Conservation (phyloP, 176 grass and related monocot genomes). For the Miscanthus lutarioriparius region DNA sequence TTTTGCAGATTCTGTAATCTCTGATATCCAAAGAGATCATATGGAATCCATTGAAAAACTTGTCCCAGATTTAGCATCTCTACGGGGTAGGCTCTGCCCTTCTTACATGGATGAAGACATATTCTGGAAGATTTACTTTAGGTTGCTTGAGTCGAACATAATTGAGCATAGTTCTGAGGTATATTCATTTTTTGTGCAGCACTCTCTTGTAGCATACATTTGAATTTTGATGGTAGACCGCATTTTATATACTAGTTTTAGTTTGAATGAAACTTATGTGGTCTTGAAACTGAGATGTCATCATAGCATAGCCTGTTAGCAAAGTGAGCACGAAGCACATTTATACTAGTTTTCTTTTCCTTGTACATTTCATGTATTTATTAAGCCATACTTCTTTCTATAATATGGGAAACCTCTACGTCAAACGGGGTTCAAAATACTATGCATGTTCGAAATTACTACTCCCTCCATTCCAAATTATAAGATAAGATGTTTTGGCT, state of each 20-base stretch:
- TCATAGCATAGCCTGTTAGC: background rate
- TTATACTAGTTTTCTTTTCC: background rate
- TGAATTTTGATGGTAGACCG: background rate
- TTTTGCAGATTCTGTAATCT: conserved; percentile 77
- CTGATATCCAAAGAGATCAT: conserved; percentile 66
- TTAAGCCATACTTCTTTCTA: background rate
- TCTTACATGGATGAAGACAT: conserved; percentile 61
- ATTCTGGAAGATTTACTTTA: conserved; percentile 96
- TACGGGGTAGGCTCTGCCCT: conserved; percentile 69
- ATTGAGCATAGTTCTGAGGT: conserved; percentile 76
- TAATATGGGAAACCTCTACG: background rate
- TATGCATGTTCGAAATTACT: background rate
- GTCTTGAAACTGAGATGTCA: background rate
- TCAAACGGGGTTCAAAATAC: background rate
- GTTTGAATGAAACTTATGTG: background rate
- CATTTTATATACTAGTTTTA: background rate
- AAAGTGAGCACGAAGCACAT: background rate
- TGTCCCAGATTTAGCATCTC: conserved; percentile 63
- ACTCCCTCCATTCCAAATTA: background rate
- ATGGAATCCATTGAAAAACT: conserved; percentile 63
- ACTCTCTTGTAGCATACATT: conserved; percentile 12
- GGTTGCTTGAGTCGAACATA: conserved; percentile 67
- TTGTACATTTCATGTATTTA: background rate
- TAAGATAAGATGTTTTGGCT: background rate
- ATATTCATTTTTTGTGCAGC: conserved; percentile 9